phyloP scores from a whole-genome alignment of 441 rosid species.

The Pelargonium fulgidum region DNA sequence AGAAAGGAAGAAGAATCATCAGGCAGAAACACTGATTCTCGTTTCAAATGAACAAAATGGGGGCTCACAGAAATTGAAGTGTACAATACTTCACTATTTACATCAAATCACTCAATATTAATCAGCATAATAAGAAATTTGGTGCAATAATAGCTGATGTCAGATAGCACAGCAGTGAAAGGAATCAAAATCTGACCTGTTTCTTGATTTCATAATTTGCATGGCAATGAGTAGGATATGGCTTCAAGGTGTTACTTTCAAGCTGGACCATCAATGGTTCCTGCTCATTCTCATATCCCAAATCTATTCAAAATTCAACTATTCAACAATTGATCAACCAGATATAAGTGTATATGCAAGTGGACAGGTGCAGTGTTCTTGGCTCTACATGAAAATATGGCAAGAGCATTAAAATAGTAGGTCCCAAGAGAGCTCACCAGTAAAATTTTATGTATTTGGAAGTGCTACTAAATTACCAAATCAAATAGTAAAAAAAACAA shows the following conservation, averaged over 20 bases:
- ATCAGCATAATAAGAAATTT: not conserved
- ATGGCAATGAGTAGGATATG: not conserved
- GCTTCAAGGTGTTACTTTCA: no score
- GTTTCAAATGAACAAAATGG: constrained; percentile 1
- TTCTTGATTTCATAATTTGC: not conserved
- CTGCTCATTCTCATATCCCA: not conserved
- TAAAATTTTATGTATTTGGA: not conserved
- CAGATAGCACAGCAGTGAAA: not conserved
- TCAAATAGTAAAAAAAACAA: no score
- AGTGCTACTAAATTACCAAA: not conserved
- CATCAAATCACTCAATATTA: not conserved
- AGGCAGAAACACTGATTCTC: not conserved
- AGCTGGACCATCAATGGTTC: not conserved
- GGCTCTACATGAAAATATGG: not conserved
- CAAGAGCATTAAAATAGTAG: not conserved
- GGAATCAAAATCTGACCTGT: not conserved
- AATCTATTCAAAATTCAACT: not conserved
- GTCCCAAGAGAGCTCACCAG: not conserved
- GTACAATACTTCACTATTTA: not conserved
- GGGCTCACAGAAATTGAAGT: not conserved
- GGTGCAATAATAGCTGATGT: not conserved
- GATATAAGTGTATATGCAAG: no score
- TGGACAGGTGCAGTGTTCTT: no score
- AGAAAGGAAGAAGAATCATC: not conserved
- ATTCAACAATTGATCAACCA: no score